Evolutionary conservation across 2,329 filamentous ascomycete genomes (phyloP).

Genomic region (Diaporthe aspalathi): DNA sequence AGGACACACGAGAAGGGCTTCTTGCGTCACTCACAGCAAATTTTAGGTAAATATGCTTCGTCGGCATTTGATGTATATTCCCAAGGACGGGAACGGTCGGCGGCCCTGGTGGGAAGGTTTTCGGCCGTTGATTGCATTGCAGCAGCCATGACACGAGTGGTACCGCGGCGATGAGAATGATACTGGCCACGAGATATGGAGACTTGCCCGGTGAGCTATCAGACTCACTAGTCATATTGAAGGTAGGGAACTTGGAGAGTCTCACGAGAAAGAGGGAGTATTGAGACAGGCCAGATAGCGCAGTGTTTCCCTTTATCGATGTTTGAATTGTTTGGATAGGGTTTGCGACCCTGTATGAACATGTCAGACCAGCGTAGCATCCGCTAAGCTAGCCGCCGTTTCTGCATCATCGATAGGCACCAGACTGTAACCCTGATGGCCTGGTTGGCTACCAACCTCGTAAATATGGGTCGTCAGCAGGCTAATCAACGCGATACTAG

Average conservation of each 20-base stretch:
- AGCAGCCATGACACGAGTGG: slow-evolving; percentile 10
- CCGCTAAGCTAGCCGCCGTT: slow-evolving; percentile 10
- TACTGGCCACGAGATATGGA: neutral
- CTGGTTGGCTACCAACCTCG: neutral
- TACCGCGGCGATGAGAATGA: slow-evolving; percentile 10
- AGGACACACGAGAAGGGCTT: neutral
- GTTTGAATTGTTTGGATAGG: too few species aligned
- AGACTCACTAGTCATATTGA: neutral
- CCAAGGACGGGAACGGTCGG: slow-evolving; percentile 12
- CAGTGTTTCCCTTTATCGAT: neutral
- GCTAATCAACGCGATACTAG: slow-evolving; percentile 1
- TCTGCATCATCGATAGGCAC: neutral
- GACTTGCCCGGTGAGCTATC: neutral
- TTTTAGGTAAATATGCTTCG: slow-evolving; percentile 5
- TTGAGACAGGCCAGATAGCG: neutral
- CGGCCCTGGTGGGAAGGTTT: slow-evolving; percentile 25
- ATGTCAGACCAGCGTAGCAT: slow-evolving; percentile 24
- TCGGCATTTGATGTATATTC: slow-evolving; percentile 27
- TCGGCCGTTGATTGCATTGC: slow-evolving; percentile 6
- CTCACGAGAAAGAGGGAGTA: too few species aligned
- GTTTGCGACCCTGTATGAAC: neutral
- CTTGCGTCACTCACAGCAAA: neutral
- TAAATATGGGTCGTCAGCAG: slow-evolving; percentile 7
- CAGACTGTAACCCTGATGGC: neutral
- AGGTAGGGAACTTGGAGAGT: neutral